These are phyloP conservation scores for Xylaria digitata DNA, from an alignment of 2,329 filamentous ascomycete species.

Conservation along the genomic window DNA sequence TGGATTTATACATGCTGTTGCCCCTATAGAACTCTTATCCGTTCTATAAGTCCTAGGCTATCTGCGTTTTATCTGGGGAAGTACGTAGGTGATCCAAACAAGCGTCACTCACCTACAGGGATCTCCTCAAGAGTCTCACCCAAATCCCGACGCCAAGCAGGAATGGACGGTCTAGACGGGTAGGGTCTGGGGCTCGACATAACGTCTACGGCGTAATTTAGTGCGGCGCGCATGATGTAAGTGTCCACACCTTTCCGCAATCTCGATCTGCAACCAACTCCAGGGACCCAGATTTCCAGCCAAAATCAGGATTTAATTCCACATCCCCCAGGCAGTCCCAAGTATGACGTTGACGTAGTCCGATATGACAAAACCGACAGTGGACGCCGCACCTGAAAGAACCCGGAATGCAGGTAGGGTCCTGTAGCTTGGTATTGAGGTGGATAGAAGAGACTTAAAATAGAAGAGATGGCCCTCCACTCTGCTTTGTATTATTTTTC, in stretches of 20 bases:
- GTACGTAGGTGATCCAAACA: background rate
- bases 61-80: background rate
- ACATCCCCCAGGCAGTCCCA: background rate
- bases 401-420: constrained; percentile 31
- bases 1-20: background rate
- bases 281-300: constrained; percentile 21
- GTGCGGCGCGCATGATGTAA: constrained; percentile 39
- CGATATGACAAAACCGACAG: constrained; percentile 28
- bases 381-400: background rate
- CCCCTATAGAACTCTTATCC: background rate
- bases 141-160: constrained; percentile 18
- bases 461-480: constrained; percentile 19
- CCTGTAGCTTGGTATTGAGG: constrained; percentile 9
- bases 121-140: constrained; percentile 6
- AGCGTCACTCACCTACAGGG: constrained; percentile 20
- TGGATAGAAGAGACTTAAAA: constrained; percentile 6
- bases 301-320: constrained; percentile 38
- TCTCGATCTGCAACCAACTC: constrained; percentile 38
- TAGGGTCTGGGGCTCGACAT: constrained; percentile 3
- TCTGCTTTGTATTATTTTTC: background rate
- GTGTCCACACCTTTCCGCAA: constrained; percentile 21
- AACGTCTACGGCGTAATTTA: constrained; percentile 15
- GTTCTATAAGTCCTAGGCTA: background rate
- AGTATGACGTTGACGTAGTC: constrained; percentile 37
- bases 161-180: background rate